Percentiles rank a stretch among this genome's conserved stretches.
Conservation (phyloP, 495 filamentous ascomycete species). For the Hypoxylon perforatum region DNA sequence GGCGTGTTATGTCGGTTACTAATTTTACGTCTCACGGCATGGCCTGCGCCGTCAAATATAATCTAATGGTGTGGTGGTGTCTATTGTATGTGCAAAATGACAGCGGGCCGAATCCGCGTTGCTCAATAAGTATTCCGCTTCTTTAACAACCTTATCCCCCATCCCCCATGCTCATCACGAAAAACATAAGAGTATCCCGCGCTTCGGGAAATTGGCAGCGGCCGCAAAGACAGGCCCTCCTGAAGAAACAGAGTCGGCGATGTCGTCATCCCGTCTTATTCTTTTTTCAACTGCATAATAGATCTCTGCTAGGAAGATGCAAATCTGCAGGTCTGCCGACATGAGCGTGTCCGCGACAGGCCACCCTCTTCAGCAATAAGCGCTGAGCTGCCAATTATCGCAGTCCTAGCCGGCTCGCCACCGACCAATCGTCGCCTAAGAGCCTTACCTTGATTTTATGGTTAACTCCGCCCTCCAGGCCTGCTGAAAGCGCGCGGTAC, state of each 20-base stretch:
- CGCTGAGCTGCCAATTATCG: slow-evolving; percentile 26
- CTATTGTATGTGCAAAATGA: neutral
- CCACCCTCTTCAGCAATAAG: slow-evolving; percentile 25
- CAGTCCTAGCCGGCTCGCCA: slow-evolving; percentile 1
- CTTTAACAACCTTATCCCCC: neutral
- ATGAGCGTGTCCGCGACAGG: slow-evolving; percentile 21
- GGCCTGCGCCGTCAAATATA: neutral
- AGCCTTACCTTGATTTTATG: neutral
- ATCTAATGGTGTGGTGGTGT: neutral
- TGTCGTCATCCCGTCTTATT: slow-evolving; percentile 36
- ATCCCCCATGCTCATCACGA: neutral
- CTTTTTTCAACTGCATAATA: slow-evolving; percentile 20
- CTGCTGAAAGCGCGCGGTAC: slow-evolving; percentile 33
- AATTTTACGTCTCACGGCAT: neutral
- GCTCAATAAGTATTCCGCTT: neutral
- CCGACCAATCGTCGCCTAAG: slow-evolving; percentile 18
- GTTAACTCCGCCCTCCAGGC: neutral
- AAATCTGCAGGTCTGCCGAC: slow-evolving; percentile 23
- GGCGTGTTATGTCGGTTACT: neutral
- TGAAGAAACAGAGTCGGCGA: neutral
- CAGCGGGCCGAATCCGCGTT: slow-evolving; percentile 20
- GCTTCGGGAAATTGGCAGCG: slow-evolving; percentile 5
- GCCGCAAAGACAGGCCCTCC: slow-evolving; percentile 19
- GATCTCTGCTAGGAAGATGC: slow-evolving; percentile 31
- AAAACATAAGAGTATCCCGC: neutral